A percentile compares a stretch with the other conserved stretches of the same genome.
Conservation (phyloP, 2,329 filamentous ascomycete genomes). For the Cyanodermella asteris region DNA sequence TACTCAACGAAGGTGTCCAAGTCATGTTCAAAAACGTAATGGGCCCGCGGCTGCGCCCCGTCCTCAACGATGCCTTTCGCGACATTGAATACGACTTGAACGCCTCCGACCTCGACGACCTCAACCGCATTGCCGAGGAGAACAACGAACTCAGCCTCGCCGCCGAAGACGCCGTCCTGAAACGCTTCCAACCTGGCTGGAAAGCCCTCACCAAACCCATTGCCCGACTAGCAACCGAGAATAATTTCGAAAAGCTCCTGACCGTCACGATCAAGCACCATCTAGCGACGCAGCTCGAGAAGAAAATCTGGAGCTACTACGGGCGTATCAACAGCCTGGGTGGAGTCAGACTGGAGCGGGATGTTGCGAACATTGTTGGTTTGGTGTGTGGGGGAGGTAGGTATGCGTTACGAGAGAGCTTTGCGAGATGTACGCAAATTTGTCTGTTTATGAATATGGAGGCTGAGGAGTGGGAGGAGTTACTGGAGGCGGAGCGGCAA, state of each 20-base stretch:
- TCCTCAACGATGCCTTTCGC: slow-evolving; percentile 73
- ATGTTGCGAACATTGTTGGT: slow-evolving; percentile 54
- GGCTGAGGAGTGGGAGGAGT: slow-evolving; percentile 81
- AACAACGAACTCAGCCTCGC: slow-evolving; percentile 20
- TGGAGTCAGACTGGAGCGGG: slow-evolving; percentile 62
- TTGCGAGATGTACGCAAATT: slow-evolving; percentile 57
- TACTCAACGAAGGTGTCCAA: slow-evolving; percentile 63
- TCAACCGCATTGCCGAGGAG: slow-evolving; percentile 24
- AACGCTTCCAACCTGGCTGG: slow-evolving; percentile 71
- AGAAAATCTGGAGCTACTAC: slow-evolving; percentile 61
- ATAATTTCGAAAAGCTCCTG: slow-evolving; percentile 56
- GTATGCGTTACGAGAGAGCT: slow-evolving; percentile 58
- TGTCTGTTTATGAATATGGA: slow-evolving; percentile 84
- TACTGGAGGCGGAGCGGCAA: slow-evolving; percentile 26
- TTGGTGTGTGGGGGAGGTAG: slow-evolving; percentile 44
- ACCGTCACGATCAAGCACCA: slow-evolving; percentile 52
- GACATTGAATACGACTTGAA: slow-evolving; percentile 67
- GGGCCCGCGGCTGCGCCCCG: slow-evolving; percentile 61
- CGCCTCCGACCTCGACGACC: slow-evolving; percentile 37
- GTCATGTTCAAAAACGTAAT: slow-evolving; percentile 77
- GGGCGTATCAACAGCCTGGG: slow-evolving; percentile 64
- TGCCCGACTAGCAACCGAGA: slow-evolving; percentile 58
- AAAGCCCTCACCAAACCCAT: slow-evolving; percentile 67
- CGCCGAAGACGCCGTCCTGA: slow-evolving; percentile 38
- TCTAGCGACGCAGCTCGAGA: slow-evolving; percentile 62